phyloP scores from a whole-genome alignment of 352 stramenopile species.

The Globisporangium paroecandrum region DNA sequence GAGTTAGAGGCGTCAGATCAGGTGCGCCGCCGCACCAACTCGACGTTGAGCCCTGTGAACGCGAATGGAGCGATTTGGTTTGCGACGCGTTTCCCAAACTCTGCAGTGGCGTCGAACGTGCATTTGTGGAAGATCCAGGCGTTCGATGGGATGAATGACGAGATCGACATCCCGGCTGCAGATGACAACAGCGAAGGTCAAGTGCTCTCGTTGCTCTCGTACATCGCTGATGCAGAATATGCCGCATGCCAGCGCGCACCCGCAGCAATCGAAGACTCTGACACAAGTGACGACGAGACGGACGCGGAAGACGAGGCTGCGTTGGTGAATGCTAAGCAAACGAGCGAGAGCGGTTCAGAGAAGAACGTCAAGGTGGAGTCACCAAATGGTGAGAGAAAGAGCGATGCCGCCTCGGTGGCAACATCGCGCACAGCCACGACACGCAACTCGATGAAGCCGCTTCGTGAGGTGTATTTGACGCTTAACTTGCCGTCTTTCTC shows the following conservation, averaged over 20 bases:
- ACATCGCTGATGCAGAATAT: constrained; percentile 83
- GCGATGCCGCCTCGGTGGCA: constrained; percentile 13
- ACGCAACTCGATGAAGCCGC: constrained; percentile 62
- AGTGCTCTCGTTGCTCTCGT: constrained; percentile 78
- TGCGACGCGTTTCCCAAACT: constrained; percentile 74
- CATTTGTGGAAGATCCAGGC: constrained; percentile 80
- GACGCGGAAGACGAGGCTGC: constrained; percentile 19
- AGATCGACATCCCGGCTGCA: constrained; percentile 59
- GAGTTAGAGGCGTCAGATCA: constrained; percentile 9
- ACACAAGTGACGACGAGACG: constrained; percentile 42
- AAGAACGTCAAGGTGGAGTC: neutral
- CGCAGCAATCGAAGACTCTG: constrained; percentile 33
- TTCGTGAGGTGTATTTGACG: constrained; percentile 63
- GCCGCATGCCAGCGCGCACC: constrained; percentile 62
- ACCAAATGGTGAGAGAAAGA: neutral
- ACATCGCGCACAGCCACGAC: constrained; percentile 50
- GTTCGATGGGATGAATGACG: constrained; percentile 41
- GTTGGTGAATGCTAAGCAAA: neutral
- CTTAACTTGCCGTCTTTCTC: constrained; percentile 70
- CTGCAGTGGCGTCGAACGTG: constrained; percentile 67
- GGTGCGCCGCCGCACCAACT: neutral
- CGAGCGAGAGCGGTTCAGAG: neutral
- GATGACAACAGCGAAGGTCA: constrained; percentile 67
- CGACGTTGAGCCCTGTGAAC: constrained; percentile 24
- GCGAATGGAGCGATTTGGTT: constrained; percentile 70